Conservation (phyloP, 176 grass and related monocot genomes). For the Oryza longistaminata region DNA sequence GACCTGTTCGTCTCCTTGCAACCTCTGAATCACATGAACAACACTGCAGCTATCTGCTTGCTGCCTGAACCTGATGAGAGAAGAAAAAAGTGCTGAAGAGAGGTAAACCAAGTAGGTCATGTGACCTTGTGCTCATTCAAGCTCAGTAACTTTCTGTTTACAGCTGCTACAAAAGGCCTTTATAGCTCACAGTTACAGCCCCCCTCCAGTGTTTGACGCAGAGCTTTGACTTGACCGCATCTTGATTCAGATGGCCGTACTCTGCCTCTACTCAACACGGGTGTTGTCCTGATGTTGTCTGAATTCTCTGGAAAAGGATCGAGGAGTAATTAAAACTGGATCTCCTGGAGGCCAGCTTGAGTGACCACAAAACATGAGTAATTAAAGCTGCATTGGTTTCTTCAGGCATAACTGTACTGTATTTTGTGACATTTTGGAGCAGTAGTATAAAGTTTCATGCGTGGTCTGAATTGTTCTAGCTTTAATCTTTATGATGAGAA, state of each 20-base stretch:
- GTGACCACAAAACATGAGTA: not conserved
- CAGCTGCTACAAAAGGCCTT: constrained; percentile 26
- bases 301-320: not conserved
- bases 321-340: not conserved
- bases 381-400: not conserved
- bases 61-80: not conserved
- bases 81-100: not conserved
- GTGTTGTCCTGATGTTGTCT: not conserved
- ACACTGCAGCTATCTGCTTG: not conserved
- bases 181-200: not conserved
- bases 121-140: not conserved
- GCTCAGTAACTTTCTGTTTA: not conserved
- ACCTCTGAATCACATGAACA: not conserved
- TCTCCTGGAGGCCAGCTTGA: not conserved
- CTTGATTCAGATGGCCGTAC: not conserved
- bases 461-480: not conserved
- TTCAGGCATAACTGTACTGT: too few species aligned
- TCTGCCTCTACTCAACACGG: not conserved
- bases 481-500: not conserved
- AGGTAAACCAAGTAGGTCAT: not conserved
- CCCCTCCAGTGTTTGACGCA: not conserved
- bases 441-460: not conserved
- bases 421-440: too few species aligned
- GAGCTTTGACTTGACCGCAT: constrained; percentile 4
- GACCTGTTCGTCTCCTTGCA: not conserved